Base-by-base conservation (phyloP, 352 stramenopile genomes). In the Phytophthora nicotianae region DNA sequence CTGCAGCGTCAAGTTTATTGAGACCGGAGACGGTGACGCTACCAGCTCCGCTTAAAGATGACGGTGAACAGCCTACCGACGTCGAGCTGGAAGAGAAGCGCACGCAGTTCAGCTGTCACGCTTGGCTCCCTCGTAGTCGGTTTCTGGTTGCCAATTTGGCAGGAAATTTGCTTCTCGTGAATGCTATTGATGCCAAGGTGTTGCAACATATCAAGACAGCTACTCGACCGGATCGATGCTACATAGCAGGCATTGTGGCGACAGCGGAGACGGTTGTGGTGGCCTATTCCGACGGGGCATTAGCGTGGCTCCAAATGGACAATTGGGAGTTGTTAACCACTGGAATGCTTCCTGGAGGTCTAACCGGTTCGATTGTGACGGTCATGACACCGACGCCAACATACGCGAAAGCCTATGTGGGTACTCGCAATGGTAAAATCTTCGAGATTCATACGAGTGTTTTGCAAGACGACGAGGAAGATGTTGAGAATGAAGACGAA, bases 371-470 rank as follows among this genome's bases (percentile, higher is more conserved):
- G 10, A 40, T 77, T 17, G 52, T 88, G 16, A 70, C 70, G 2
- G 70, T 75, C 41, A 62, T 93, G 38, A 48, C 77, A 2, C 43
- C 72, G 13, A 83, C 82, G 5, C 85, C 85, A 4, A 83, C 70
- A 16, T 81, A 75, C 56, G 69, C 74, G 7, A 86, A 86, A 56
- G 63, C 84, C 0, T 89, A 83, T 52, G 69, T 90, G n/a, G 77
- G 77, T 5, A 91, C 77, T 19, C 59, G 56, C 6, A 65, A 70
- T 46, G 82, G 82, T 2, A 70, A 79, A 50, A 81, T 91, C 46
- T 91, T 79, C 37, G 81, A 90, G 43, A 58, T 93, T 32, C 85
- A 76, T 37, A 85, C 79, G 10, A 83, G 47, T 43, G 70, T 87
- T 5, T 32, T 71, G 13, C 38, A 70, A 41, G 74, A 90, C 29